Evolutionary conservation across 768 basidiomycete species (phyloP), one percentile per base, ranked within the genome.

Genomic region (Tremella mesenterica): DNA sequence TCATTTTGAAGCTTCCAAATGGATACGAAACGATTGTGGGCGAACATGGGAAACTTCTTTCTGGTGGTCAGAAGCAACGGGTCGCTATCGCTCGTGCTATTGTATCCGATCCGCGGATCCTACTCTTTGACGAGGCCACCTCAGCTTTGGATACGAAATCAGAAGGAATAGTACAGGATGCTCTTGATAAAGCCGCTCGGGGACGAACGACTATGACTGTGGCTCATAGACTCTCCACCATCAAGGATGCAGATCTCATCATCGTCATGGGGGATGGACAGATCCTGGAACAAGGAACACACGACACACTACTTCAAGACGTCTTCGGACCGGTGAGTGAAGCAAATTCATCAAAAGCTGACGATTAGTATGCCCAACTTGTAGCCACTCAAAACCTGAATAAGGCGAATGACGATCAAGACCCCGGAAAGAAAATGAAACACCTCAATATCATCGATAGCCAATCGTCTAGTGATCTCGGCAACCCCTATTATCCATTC

Each of bases 21-120:
- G 86, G 86, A 1, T 92, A 91, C 64, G 84, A 89, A 33, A 92
- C 88, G 8, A 77, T 87, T 77, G 88, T 90, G 26, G 88, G 88
- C 29, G 88, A 92, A 71, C 82, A 86, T 52, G 88, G 88, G 1
- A 87, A 88, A 78, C 74, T 90, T 28, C 75, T 90, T 1, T 85
- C 83, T 31, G 88, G 88, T 53, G 87, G 87, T 18, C 88, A 89
- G 75, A 89, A 89, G 71, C 82, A 92, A 67, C 86, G 89, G 65
- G 78, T 90, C 33, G 89, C 88, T 2, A 92, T 91, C 64, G 89
- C 89, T 29, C 84, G 68, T 27, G 68, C 68, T 20, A 70, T 70
- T 62, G 87, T 90, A 43, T 88, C 86, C 2, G 85, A 91, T 71
- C 88, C 88, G 2, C 78, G 81, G 29, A 85, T 93, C 54, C 75